Evolutionary conservation across 2,329 filamentous ascomycete genomes (phyloP).

Genomic region (Penicillium sp.): DNA sequence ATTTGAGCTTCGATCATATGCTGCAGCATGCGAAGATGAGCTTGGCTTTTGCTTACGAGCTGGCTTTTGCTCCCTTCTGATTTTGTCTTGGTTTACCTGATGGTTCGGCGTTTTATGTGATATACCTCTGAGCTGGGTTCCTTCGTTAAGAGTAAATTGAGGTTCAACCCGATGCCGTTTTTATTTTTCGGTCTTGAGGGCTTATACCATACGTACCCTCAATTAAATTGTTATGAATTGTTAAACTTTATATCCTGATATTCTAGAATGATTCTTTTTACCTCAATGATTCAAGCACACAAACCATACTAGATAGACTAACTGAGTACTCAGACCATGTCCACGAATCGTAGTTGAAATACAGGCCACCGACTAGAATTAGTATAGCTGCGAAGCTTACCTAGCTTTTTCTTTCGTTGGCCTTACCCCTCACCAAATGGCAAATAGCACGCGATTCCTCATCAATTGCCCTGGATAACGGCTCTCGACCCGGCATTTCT

Average conservation of each 20-base stretch:
- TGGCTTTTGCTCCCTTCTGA: slow-evolving; percentile 71
- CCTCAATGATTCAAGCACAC: not conserved
- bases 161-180: not conserved
- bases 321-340: too few relatives aligned
- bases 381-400: not conserved
- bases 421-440: not conserved
- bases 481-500: slow-evolving; percentile 4
- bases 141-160: slow-evolving; percentile 2
- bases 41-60: slow-evolving; percentile 77
- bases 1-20: slow-evolving; percentile 83
- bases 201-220: not conserved
- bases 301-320: not conserved
- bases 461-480: not conserved
- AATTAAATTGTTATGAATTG: slow-evolving; percentile 1
- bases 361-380: not conserved
- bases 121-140: slow-evolving; percentile 21
- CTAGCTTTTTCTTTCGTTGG: not conserved
- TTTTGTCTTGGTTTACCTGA: not conserved
- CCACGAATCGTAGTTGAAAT: not conserved
- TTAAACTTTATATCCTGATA: not conserved
- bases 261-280: not conserved
- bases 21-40: slow-evolving; percentile 84
- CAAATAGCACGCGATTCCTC: not conserved
- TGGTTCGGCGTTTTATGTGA: slow-evolving; percentile 18
- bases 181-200: not conserved